Base-by-base conservation (phyloP, 805 yeast genomes). In the Metschnikowia drakensbergensis region DNA sequence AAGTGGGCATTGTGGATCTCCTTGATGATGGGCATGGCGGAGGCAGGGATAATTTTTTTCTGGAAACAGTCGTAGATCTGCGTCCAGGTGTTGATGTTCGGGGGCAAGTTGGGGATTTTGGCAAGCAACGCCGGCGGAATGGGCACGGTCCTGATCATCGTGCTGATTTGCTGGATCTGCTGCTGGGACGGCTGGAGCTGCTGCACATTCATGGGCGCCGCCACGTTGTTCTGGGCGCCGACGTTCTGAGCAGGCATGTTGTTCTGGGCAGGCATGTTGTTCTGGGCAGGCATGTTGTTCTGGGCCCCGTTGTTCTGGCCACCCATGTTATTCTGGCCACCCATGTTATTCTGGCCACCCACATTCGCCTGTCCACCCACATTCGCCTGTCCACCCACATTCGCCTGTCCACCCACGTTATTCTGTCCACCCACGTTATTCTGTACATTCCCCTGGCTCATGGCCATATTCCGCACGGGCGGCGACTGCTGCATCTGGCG, bases 41-140 rank as follows among this genome's bases (percentile, higher is more conserved):
- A 76, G 5, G 79, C 76, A 1, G 86, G 81, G 35, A 87, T 67
- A 50, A 80, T 71, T 50, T 80, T 81, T 53, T 79, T 76, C 54
- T 80, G 78, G 38, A 82, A 66, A 55, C 83, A 76, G 37, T 83
- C 84, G 64, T 83, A 80, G 28, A 88, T 81, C 61, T 83, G 87
- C 23, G 81, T 79, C 96, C 96, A 90, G 5, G 95, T 87, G 55
- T 79, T 83, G 28, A 83, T 83, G 43, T 82, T 84, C 10, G 84
- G 83, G 0, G 97, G 97, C 31, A 88, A 71, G 41, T 79, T 84
- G 7, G 96, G 95, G 41, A 88, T 77, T 58, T 80, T 80, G 46
- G 77, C 73, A 22, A 88, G 66, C 26, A 88, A 64, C 2, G 81
- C 79, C 11, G 78, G 79, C 0, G 96, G 96, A 44, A 90, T 88